Base-by-base conservation (phyloP, 768 basidiomycete genomes). In the Sporobolomyces roseus region DNA sequence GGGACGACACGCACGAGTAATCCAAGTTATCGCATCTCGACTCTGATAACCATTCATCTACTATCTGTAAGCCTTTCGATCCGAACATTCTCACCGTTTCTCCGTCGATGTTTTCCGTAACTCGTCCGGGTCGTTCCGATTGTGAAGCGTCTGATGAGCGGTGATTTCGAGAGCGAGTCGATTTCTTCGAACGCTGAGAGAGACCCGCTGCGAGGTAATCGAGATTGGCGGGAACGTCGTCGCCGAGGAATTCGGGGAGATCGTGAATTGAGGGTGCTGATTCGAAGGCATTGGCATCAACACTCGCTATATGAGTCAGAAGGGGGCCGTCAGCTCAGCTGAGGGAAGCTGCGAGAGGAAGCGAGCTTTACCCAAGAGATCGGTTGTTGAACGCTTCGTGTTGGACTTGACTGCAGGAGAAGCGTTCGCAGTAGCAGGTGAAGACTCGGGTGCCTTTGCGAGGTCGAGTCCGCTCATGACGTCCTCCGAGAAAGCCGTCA, bases 171-270 rank as follows among this genome's bases (percentile, higher is more conserved):
- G 86, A 38, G 87, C 76, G 67, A 88, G 88, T 52, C 90, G n/a
- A n/a, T n/a, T 88, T 63, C 89, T 88, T 35, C 29, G 49, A 43
- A 65, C 65, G 74, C 65, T 25, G 74, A 68, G 46, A 87, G 71
- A 90, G 90, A 4, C 89, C 88, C 60, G 84, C 85, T 71, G 92
- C 90, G 52, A 98, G 81, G 75, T 93, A 98, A 75, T 93, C 90
- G 53, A 83, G 79, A 77, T 98, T 94, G 27, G 83, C 88, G 0
- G 94, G 94, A 13, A 98, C 81, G 77, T 98, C 93, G 74, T 98
- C 94, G 36, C 82, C 81, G 64, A 98, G 87, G 86, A 96, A 86
- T 78, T 97, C 94, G 19, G 90, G 87, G 13, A 86, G 84, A 14
- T 85, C 83, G 27, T 88, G 88, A 48, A 94, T 81, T 71, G 91